Evolutionary conservation across 768 basidiomycete species (phyloP).

Genomic region (Kwoniella newhampshirensis): DNA sequence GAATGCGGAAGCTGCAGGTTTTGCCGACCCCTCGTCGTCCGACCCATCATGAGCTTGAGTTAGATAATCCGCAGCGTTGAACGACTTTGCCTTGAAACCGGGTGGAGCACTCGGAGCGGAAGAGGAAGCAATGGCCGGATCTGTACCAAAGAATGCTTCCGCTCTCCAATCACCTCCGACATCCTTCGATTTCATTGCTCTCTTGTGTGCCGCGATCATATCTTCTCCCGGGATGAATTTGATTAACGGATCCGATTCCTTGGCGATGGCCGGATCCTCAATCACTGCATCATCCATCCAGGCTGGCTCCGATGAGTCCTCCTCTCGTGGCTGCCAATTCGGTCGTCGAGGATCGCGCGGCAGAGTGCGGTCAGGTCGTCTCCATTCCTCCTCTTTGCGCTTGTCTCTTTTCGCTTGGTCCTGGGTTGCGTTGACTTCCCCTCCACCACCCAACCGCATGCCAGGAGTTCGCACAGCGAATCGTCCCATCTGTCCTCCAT

Average conservation of each 20-base stretch:
- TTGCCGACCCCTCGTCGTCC: conserved; percentile 12
- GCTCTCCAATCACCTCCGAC: conserved; percentile 18
- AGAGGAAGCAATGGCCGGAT: conserved; percentile 17
- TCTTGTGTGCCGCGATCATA: conserved; percentile 45
- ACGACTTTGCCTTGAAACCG: conserved; percentile 24
- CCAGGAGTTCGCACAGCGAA: conserved; percentile 18
- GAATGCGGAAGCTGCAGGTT: conserved; percentile 14
- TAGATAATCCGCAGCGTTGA: conserved; percentile 46
- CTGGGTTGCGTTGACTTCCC: no score
- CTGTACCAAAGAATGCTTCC: conserved; percentile 22
- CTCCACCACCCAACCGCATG: conserved; percentile 20
- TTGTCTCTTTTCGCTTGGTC: conserved; percentile 16
- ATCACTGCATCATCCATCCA: conserved; percentile 41
- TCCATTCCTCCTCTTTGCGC: conserved; percentile 18
- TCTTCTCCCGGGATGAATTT: conserved; percentile 46
- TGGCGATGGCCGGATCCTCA: conserved; percentile 22
- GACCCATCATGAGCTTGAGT: conserved; percentile 19
- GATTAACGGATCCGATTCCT: conserved; percentile 23
- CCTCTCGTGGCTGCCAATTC: conserved; percentile 15
- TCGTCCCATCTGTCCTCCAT: conserved; percentile 35
- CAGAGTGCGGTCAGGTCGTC: conserved; percentile 1
- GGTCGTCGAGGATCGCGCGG: conserved; percentile 9
- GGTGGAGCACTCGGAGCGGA: conserved; percentile 17
- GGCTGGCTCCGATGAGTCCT: conserved; percentile 35
- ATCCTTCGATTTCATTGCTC: conserved; percentile 30